Conservation (phyloP, 2,329 filamentous ascomycete species). For the Eurotiales sp. region DNA sequence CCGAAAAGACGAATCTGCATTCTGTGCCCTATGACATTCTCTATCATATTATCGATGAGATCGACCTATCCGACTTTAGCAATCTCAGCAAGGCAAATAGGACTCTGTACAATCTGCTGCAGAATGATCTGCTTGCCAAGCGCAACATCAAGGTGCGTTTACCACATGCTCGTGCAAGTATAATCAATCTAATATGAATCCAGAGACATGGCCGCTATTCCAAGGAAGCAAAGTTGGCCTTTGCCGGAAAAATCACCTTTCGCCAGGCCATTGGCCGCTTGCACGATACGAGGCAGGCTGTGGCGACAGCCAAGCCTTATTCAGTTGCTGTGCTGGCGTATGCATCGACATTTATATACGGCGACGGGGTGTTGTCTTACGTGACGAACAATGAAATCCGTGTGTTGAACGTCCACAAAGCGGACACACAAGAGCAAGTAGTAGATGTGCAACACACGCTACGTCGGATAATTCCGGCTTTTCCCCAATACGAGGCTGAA, state of each 20-base stretch:
- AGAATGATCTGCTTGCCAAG: conserved; percentile 56
- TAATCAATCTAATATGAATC: conserved; percentile 12
- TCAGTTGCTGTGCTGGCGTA: conserved; percentile 57
- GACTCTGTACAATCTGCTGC: conserved; percentile 49
- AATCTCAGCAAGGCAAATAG: conserved; percentile 53
- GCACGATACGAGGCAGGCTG: conserved; percentile 58
- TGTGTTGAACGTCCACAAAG: conserved; percentile 56
- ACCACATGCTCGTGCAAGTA: background rate
- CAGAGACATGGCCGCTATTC: conserved; percentile 43
- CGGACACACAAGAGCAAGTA: conserved; percentile 50
- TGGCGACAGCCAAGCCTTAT: conserved; percentile 61
- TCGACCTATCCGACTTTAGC: conserved; percentile 58
- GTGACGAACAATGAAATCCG: conserved; percentile 52
- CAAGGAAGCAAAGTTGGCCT: conserved; percentile 43
- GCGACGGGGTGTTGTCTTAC: conserved; percentile 63
- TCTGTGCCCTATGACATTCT: conserved; percentile 63
- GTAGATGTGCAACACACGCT: conserved; percentile 51
- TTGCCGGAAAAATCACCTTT: conserved; percentile 40
- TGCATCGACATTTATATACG: conserved; percentile 60
- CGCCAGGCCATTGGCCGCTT: conserved; percentile 56
- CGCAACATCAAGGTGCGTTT: conserved; percentile 55
- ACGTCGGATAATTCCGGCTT: conserved; percentile 28
- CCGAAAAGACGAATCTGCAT: conserved; percentile 34
- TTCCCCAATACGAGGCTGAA: conserved; percentile 27
- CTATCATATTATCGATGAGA: conserved; percentile 52